phyloP scores from a whole-genome alignment of 176 grass and related monocot genomes.

The Oropetium thomaeum region DNA sequence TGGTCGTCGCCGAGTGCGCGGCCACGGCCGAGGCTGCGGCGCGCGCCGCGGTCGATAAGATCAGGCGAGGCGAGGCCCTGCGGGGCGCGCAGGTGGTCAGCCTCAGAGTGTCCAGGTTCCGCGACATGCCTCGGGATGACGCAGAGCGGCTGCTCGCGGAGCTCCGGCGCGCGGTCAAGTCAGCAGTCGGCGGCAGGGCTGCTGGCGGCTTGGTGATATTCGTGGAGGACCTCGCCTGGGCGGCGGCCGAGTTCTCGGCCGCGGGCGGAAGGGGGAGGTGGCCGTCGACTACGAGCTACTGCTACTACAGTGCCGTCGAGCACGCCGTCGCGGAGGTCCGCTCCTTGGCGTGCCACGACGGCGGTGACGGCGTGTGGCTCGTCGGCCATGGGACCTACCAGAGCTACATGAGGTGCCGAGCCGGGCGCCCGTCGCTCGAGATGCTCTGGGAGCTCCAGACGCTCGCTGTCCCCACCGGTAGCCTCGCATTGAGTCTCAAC shows the following conservation, averaged over 20 bases:
- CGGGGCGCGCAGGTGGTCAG: slow-evolving; percentile 43
- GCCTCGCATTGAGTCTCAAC: slow-evolving; percentile 61
- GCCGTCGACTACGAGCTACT: not conserved
- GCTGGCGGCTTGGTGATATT: slow-evolving; percentile 39
- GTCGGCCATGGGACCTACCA: slow-evolving; percentile 59
- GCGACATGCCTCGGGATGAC: slow-evolving; percentile 37
- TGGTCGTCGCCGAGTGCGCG: slow-evolving; percentile 59
- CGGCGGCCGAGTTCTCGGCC: slow-evolving; percentile 47
- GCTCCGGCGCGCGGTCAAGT: slow-evolving; percentile 52
- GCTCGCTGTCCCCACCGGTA: slow-evolving; percentile 44
- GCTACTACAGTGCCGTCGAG: slow-evolving; percentile 59
- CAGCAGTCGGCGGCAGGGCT: not conserved
- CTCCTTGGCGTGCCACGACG: slow-evolving; percentile 38
- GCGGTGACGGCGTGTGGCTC: slow-evolving; percentile 53
- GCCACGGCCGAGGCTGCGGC: slow-evolving; percentile 39
- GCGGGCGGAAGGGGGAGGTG: slow-evolving; percentile 10
- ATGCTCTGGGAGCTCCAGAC: slow-evolving; percentile 63
- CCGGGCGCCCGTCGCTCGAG: slow-evolving; percentile 61
- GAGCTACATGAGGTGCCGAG: slow-evolving; percentile 63
- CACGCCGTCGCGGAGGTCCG: slow-evolving; percentile 64
- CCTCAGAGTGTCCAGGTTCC: slow-evolving; percentile 45
- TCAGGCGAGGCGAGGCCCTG: slow-evolving; percentile 49
- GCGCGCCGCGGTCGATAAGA: slow-evolving; percentile 45
- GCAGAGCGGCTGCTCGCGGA: slow-evolving; percentile 57
- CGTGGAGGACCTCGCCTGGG: slow-evolving; percentile 66